Conservation (phyloP, 164 flowering plant species). For the Cinnamomum micranthum region DNA sequence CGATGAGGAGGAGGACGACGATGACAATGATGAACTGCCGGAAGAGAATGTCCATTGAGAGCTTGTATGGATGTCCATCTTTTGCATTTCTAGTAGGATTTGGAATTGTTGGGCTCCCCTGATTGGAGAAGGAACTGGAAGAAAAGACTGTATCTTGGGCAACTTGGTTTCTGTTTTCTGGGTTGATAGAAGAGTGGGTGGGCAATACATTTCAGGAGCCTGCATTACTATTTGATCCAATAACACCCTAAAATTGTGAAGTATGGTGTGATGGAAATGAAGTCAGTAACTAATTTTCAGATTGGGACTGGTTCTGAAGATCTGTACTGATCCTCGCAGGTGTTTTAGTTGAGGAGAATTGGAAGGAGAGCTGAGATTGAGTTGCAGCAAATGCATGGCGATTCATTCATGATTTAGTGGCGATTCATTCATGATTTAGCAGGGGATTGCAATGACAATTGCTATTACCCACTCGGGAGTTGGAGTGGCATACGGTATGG, state of each 20-base stretch:
- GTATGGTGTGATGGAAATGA: not conserved
- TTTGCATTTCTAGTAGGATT: not conserved
- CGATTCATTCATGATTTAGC: not conserved
- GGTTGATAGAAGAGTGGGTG: not conserved
- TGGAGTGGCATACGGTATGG: no score
- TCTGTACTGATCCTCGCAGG: not conserved
- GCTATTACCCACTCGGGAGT: no score
- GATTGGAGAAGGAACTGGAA: not conserved
- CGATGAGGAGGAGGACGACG: constrained; percentile 8
- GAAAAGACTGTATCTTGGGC: not conserved
- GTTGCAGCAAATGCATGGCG: not conserved
- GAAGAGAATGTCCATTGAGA: not conserved
- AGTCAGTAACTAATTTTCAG: not conserved
- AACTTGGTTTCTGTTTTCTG: no score
- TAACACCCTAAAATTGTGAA: not conserved
- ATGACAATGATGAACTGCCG: not conserved
- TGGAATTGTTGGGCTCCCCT: not conserved
- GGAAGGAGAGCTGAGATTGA: not conserved
- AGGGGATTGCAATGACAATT: not conserved
- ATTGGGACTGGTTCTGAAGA: not conserved
- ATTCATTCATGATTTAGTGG: not conserved
- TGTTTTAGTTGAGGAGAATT: not conserved
- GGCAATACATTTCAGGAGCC: not conserved
- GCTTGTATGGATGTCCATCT: not conserved
- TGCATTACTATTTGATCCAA: not conserved